phyloP scores from a whole-genome alignment of 768 basidiomycete species.

The Candolleomyces eurysporus region DNA sequence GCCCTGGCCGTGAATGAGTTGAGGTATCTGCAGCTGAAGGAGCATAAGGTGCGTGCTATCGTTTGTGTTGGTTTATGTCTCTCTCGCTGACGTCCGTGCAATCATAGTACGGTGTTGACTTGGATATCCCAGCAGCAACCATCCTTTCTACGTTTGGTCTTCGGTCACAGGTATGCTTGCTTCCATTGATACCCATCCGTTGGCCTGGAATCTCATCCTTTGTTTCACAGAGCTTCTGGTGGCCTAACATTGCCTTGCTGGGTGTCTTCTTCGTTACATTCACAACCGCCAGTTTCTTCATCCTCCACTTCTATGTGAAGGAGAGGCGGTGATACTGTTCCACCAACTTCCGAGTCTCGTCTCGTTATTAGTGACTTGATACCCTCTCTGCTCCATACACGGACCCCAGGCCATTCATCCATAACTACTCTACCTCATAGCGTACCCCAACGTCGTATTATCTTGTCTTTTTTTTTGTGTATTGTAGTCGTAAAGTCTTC shows the following conservation, averaged over 20 bases:
- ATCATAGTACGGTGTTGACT: constrained; percentile 87
- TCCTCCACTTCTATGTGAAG: constrained; percentile 85
- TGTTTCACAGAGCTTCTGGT: constrained; percentile 82
- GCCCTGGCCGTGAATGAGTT: constrained; percentile 97
- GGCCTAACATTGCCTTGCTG: constrained; percentile 88
- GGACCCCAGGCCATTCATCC: too few species aligned
- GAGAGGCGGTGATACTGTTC: constrained; percentile 50
- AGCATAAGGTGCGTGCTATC: constrained; percentile 65
- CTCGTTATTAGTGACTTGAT: too few species aligned
- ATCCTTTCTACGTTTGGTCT: constrained; percentile 95
- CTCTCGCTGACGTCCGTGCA: not conserved
- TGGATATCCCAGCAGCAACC: constrained; percentile 94
- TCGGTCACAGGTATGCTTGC: constrained; percentile 62
- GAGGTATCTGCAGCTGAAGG: constrained; percentile 88
- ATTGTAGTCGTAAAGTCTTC: too few species aligned
- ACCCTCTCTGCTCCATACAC: too few species aligned
- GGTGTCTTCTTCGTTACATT: constrained; percentile 85
- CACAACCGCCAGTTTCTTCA: constrained; percentile 73
- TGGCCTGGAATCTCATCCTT: constrained; percentile 2
- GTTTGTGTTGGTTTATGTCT: not conserved
- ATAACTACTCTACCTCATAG: too few species aligned
- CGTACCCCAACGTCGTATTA: too few species aligned
- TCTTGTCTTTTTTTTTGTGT: too few species aligned
- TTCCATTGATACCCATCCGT: not conserved
- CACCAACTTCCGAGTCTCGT: too few species aligned